phyloP scores from a whole-genome alignment of 2,329 filamentous ascomycete genomes.

The Aspergillaceae sp. region DNA sequence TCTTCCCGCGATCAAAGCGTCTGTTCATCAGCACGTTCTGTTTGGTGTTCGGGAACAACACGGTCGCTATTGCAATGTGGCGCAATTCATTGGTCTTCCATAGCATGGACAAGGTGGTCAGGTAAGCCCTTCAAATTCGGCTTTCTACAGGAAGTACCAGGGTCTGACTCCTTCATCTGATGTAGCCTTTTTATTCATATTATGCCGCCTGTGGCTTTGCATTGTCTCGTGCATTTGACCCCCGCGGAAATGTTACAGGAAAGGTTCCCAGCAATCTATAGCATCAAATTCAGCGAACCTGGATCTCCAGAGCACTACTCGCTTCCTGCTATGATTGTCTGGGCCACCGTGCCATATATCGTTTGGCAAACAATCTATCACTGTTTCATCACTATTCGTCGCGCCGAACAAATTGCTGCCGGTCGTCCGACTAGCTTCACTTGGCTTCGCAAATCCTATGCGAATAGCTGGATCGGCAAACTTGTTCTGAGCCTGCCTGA shows the following conservation, averaged over 20 bases:
- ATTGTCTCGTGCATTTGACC: slow-evolving; percentile 82
- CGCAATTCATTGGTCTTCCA: slow-evolving; percentile 97
- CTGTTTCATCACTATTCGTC: slow-evolving; percentile 87
- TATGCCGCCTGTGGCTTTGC: slow-evolving; percentile 91
- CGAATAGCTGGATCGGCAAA: slow-evolving; percentile 79
- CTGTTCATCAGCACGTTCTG: slow-evolving; percentile 90
- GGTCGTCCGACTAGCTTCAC: slow-evolving; percentile 95
- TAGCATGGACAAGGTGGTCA: slow-evolving; percentile 95
- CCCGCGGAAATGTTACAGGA: slow-evolving; percentile 54
- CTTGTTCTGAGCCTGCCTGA: slow-evolving; percentile 71
- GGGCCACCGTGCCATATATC: slow-evolving; percentile 87
- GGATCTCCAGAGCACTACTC: slow-evolving; percentile 73
- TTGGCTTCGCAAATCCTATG: slow-evolving; percentile 87
- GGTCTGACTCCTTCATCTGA: too few relatives aligned
- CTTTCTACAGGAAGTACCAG: too few relatives aligned
- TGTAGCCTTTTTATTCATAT: slow-evolving; percentile 91
- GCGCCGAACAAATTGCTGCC: slow-evolving; percentile 91
- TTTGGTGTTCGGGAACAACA: slow-evolving; percentile 91
- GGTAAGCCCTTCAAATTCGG: slow-evolving; percentile 35
- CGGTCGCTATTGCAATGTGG: slow-evolving; percentile 98
- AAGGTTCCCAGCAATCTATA: slow-evolving; percentile 77
- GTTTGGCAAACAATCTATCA: slow-evolving; percentile 92
- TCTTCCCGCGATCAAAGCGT: slow-evolving; percentile 81
- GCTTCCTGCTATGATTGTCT: slow-evolving; percentile 76
- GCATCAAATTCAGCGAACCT: slow-evolving; percentile 60